Conservation (phyloP, 768 basidiomycete species). For the Termitomyces sp. region DNA sequence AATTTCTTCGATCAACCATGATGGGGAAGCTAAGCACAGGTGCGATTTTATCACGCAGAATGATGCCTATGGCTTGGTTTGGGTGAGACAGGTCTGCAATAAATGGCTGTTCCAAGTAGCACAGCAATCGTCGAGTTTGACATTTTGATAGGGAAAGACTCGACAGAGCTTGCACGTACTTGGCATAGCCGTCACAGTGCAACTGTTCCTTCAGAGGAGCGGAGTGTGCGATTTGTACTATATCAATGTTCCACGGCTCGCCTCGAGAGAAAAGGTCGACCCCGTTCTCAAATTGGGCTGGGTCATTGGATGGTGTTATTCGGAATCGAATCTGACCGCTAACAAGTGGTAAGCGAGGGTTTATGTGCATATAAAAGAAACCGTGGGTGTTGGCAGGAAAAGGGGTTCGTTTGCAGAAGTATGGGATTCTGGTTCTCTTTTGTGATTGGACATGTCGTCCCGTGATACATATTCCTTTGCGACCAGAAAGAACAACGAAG, state of each 20-base stretch:
- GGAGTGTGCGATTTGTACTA: background rate
- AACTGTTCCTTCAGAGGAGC: background rate
- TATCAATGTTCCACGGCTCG: background rate
- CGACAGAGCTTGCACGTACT: background rate
- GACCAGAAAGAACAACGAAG: background rate
- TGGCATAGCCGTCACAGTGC: background rate
- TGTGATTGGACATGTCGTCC: background rate
- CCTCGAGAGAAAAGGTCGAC: background rate
- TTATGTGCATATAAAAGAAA: background rate
- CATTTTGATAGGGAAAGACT: too few species aligned
- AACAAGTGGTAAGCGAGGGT: background rate
- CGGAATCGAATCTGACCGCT: background rate
- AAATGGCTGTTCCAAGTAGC: constrained; percentile 6
- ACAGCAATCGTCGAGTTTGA: background rate
- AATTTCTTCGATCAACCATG: background rate
- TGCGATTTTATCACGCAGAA: background rate
- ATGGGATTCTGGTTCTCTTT: background rate
- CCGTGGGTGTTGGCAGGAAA: background rate
- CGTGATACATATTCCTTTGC: rapidly evolving
- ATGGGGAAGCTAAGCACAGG: background rate
- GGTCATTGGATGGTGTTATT: background rate
- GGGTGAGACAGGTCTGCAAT: background rate
- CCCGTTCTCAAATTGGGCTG: background rate
- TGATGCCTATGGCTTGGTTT: background rate
- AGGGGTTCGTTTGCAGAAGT: too few species aligned